These are phyloP conservation scores for Diphasiastrum complanatum DNA, from an alignment of 83 land plant species.

Conservation along the genomic window DNA sequence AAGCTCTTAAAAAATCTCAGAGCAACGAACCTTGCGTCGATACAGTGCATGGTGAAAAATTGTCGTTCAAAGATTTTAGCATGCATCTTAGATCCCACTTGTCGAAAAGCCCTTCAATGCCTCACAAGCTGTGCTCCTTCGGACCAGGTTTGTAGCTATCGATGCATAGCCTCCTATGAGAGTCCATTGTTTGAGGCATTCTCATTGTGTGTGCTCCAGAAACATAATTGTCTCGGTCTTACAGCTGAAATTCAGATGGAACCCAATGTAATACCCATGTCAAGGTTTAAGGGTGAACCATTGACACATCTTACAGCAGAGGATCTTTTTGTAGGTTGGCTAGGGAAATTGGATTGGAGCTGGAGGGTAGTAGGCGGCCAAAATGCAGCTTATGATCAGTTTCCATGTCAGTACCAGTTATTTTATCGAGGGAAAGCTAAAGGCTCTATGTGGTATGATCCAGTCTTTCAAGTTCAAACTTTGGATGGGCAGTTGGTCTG, in stretches of 20 bases:
- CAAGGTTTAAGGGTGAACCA: constrained; percentile 47
- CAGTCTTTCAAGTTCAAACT: constrained; percentile 72
- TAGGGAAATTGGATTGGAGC: constrained; percentile 76
- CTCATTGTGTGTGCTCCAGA: constrained; percentile 82
- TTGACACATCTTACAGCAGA: constrained; percentile 74
- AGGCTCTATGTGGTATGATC: constrained; percentile 94
- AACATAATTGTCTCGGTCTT: constrained; percentile 81
- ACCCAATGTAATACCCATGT: constrained; percentile 69
- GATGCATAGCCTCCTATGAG: constrained; percentile 88
- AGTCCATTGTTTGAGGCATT: constrained; percentile 79
- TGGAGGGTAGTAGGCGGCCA: constrained; percentile 96
- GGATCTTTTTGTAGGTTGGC: constrained; percentile 92
- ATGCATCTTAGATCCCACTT: constrained; percentile 77
- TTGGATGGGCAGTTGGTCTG: constrained; percentile 61
- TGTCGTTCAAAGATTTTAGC: constrained; percentile 66
- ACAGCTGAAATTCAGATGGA: constrained; percentile 65
- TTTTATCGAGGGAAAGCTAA: constrained; percentile 82
- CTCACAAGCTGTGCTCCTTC: constrained; percentile 75
- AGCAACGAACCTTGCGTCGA: constrained; percentile 68
- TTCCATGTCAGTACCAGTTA: constrained; percentile 87
- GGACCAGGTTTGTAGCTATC: constrained; percentile 91
- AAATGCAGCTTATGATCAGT: constrained; percentile 97
- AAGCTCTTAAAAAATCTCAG: constrained; percentile 60
- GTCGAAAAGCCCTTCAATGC: constrained; percentile 83
- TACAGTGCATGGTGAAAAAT: constrained; percentile 80